Evolutionary conservation across 164 flowering plant genomes (phyloP).

Genomic region (Brasenia schreberi): DNA sequence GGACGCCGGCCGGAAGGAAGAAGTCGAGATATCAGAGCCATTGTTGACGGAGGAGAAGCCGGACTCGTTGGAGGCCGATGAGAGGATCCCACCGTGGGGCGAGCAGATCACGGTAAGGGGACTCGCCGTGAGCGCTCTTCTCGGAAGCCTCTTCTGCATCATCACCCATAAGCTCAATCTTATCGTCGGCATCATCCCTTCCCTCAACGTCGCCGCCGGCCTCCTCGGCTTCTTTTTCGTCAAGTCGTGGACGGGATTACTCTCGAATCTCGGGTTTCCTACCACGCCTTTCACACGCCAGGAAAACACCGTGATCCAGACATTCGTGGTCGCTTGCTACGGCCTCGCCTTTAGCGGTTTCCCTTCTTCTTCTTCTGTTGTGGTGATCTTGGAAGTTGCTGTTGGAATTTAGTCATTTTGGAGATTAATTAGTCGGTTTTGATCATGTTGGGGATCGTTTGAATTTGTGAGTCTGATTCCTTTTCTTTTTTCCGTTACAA

Average conservation of each 20-base stretch:
- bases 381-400: too few species aligned
- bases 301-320: slow-evolving; percentile 91
- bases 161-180: slow-evolving; percentile 89
- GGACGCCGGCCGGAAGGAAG: slow-evolving; percentile 27
- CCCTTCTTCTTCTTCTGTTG: neutral
- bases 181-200: slow-evolving; percentile 80
- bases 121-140: slow-evolving; percentile 44
- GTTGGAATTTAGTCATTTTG: too few species aligned
- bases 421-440: too few species aligned
- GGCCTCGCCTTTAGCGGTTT: slow-evolving; percentile 86
- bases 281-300: slow-evolving; percentile 57
- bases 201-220: slow-evolving; percentile 81
- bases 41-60: slow-evolving; percentile 14
- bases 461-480: too few species aligned
- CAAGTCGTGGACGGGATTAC: slow-evolving; percentile 60
- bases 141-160: slow-evolving; percentile 68
- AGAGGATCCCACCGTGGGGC: slow-evolving; percentile 56
- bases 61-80: slow-evolving; percentile 7
- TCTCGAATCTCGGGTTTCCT: slow-evolving; percentile 41
- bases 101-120: slow-evolving; percentile 85
- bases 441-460: too few species aligned
- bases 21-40: slow-evolving; percentile 49
- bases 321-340: slow-evolving; percentile 90
- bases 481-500: too few species aligned
- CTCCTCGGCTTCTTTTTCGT: slow-evolving; percentile 79